Percentiles rank a stretch among this genome's conserved stretches.
Evolutionary conservation across 1,284 basidiomycete species (phyloP).

Genomic region (Coriolopsis trogii): DNA sequence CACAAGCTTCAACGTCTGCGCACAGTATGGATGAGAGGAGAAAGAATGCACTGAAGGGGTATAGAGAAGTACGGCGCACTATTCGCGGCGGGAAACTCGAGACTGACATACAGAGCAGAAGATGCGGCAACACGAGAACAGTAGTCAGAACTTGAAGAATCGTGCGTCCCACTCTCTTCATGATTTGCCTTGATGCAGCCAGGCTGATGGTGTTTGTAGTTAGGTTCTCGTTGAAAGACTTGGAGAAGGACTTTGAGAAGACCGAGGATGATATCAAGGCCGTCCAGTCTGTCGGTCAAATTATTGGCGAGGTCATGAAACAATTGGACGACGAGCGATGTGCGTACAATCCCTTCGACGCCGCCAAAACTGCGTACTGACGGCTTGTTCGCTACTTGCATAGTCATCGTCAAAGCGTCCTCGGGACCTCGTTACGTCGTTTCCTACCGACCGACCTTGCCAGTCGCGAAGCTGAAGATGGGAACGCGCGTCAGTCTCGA

Average conservation of each 20-base stretch:
- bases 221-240: constrained; percentile 81
- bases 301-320: constrained; percentile 99
- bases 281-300: constrained; percentile 98
- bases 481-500: constrained; percentile 97
- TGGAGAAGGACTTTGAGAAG: constrained; percentile 91
- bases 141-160: constrained; percentile 85
- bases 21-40: constrained; percentile 32
- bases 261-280: constrained; percentile 99
- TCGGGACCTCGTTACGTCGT: constrained; percentile 99
- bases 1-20: constrained; percentile 31
- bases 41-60: constrained; percentile 32
- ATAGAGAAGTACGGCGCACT: constrained; percentile 17
- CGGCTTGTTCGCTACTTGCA: too few relatives aligned
- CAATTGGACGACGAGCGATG: constrained; percentile 98
- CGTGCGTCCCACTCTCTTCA: constrained; percentile 50
- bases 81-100: not conserved
- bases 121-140: constrained; percentile 86
- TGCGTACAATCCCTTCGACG: constrained; percentile 43
- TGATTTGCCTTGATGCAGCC: not conserved
- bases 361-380: too few relatives aligned
- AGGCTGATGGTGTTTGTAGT: not conserved
- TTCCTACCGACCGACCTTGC: constrained; percentile 93
- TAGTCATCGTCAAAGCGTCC: constrained; percentile 99
- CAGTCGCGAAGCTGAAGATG: constrained; percentile 91
- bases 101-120: constrained; percentile 55